Percentiles rank a stretch among this genome's conserved stretches.
phyloP scores from a whole-genome alignment of 345 rosid species.

The Moricandia moricandioides region DNA sequence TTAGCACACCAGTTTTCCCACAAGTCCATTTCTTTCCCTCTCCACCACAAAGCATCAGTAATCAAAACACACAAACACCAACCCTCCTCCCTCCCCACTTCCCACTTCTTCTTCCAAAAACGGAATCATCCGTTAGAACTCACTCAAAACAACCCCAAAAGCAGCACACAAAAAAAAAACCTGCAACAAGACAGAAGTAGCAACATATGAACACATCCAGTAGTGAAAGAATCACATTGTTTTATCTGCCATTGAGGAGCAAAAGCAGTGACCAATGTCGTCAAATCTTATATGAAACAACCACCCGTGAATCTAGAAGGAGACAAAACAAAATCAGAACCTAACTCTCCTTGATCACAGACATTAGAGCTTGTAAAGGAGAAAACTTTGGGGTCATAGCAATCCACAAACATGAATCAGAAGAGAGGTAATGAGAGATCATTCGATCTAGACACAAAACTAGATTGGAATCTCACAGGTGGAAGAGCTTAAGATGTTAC shows the following conservation, averaged over 20 bases:
- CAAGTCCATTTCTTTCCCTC: constrained; percentile 62
- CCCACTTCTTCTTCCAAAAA: constrained; percentile 13
- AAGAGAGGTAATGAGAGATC: constrained; percentile 18
- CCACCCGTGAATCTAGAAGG: not conserved
- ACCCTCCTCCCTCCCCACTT: constrained; percentile 21
- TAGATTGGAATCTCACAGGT: not conserved
- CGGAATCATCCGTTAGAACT: constrained; percentile 33
- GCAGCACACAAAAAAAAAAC: constrained; percentile 14
- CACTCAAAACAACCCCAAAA: constrained; percentile 7
- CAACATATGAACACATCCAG: not conserved
- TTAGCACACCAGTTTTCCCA: constrained; percentile 49
- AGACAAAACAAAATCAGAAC: not conserved
- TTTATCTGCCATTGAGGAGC: not conserved
- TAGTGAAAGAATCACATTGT: not conserved
- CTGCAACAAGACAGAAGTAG: not conserved
- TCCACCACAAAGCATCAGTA: constrained; percentile 55
- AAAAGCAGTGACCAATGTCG: not conserved
- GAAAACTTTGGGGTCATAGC: not conserved
- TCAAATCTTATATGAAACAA: not conserved
- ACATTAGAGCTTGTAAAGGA: not conserved
- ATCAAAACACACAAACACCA: not conserved
- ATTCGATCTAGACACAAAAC: constrained; percentile 9
- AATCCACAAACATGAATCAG: not conserved
- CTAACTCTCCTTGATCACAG: constrained; percentile 6
- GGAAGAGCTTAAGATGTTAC: not conserved